phyloP scores from a whole-genome alignment of 2,329 filamentous ascomycete genomes.

The Ceratocystis papillata region DNA sequence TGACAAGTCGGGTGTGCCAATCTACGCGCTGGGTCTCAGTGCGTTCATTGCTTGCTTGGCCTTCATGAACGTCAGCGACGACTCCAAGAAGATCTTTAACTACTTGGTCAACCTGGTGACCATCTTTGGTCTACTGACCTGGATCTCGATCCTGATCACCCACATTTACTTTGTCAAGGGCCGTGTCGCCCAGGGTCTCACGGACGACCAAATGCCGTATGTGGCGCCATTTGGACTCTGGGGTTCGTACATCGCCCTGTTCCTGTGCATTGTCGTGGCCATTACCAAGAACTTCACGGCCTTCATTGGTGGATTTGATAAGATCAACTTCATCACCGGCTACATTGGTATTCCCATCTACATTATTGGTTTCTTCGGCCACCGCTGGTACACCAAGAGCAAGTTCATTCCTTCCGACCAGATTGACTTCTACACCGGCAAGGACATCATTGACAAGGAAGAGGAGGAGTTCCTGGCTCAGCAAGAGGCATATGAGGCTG shows the following conservation, averaged over 20 bases:
- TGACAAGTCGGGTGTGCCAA: constrained; percentile 59
- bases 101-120: constrained; percentile 60
- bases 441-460: constrained; percentile 61
- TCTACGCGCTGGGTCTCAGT: constrained; percentile 52
- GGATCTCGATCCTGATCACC: constrained; percentile 57
- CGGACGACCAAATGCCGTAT: constrained; percentile 48
- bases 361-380: constrained; percentile 56
- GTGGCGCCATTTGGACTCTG: constrained; percentile 59
- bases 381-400: constrained; percentile 48
- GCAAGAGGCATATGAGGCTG: constrained; percentile 29
- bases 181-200: constrained; percentile 49
- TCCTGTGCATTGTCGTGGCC: constrained; percentile 61
- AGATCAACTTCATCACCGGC: constrained; percentile 63
- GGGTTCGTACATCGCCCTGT: constrained; percentile 57
- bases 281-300: constrained; percentile 74
- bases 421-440: constrained; percentile 61
- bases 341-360: constrained; percentile 70
- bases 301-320: constrained; percentile 44
- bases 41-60: constrained; percentile 55
- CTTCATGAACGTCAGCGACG: constrained; percentile 53
- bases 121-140: constrained; percentile 55
- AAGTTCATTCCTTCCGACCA: constrained; percentile 46
- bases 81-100: constrained; percentile 47
- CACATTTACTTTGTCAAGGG: constrained; percentile 57
- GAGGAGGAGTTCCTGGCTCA: constrained; percentile 55